A percentile compares a stretch with the other conserved stretches of the same genome.
Evolutionary conservation across 2,329 filamentous ascomycete species (phyloP).

Genomic region (Aspergillus jensenii): DNA sequence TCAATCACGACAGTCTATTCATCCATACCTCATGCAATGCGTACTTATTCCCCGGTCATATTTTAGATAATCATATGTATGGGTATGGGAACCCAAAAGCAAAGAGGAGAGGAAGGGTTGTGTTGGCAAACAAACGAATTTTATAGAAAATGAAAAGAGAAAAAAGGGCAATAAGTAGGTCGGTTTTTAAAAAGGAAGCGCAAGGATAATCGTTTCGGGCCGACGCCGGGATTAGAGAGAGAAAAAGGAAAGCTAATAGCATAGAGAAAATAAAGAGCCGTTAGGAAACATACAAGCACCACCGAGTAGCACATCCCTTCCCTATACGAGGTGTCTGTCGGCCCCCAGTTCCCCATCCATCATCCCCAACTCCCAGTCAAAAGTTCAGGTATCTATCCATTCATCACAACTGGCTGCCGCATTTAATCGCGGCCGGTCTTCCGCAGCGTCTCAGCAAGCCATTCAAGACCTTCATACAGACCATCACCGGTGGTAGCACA

Average conservation of each 20-base stretch:
- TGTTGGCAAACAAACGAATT: conserved; percentile 13
- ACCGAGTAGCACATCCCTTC: conserved; percentile 32
- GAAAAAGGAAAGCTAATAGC: conserved; percentile 42
- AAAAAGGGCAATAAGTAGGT: neutral
- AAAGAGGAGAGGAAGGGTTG: neutral
- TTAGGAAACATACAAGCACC: conserved; percentile 38
- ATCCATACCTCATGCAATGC: neutral
- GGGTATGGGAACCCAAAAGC: neutral
- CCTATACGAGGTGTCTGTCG: conserved; percentile 30
- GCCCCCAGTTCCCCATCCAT: conserved; percentile 35
- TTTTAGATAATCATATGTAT: neutral
- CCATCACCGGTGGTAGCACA: conserved; percentile 98
- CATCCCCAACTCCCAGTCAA: conserved; percentile 39
- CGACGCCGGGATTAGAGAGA: conserved; percentile 35
- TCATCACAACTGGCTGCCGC: conserved; percentile 29
- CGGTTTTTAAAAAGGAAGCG: conserved; percentile 24
- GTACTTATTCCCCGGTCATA: neutral
- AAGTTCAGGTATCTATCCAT: conserved; percentile 35
- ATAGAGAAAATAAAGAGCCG: conserved; percentile 40
- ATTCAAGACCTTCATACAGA: conserved; percentile 98
- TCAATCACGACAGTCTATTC: neutral
- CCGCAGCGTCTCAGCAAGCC: conserved; percentile 79
- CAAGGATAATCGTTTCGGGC: conserved; percentile 26
- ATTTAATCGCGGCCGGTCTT: conserved; percentile 59
- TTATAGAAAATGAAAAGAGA: conserved; percentile 19